Evolutionary conservation across 2,329 filamentous ascomycete species (phyloP).

Genomic region (Elsinoe arachidis): DNA sequence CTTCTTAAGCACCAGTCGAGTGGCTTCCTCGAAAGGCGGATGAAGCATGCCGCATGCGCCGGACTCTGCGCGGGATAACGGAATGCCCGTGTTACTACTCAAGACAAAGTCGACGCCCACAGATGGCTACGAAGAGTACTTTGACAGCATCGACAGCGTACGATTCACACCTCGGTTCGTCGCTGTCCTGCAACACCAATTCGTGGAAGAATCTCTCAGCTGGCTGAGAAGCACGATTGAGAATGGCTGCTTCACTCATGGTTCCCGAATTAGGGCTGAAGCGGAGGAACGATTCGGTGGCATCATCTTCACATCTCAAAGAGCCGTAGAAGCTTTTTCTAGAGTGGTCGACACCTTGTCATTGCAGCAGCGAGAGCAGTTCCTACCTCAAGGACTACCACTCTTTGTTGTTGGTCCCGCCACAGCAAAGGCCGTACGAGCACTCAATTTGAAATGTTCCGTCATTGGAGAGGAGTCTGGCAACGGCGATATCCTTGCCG

Average conservation of each 20-base stretch:
- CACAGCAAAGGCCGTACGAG: conserved; percentile 62
- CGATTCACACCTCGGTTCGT: conserved; percentile 60
- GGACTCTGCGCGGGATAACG: conserved; percentile 1
- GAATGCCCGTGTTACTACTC: conserved; percentile 51
- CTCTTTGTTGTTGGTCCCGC: conserved; percentile 77
- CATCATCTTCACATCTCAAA: conserved; percentile 76
- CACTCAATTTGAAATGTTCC: conserved; percentile 43
- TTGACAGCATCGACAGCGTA: conserved; percentile 40
- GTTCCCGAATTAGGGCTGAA: conserved; percentile 18
- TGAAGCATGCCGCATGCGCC: not conserved
- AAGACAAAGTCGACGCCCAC: conserved; percentile 67
- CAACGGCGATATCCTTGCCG: conserved; percentile 70
- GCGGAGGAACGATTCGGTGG: conserved; percentile 50
- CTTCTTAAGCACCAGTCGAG: not conserved
- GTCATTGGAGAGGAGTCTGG: conserved; percentile 76
- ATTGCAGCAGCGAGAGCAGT: conserved; percentile 24
- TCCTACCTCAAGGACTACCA: conserved; percentile 43
- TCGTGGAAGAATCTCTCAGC: conserved; percentile 51
- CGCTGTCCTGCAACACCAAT: conserved; percentile 65
- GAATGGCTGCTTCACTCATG: conserved; percentile 31
- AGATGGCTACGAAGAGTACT: conserved; percentile 65
- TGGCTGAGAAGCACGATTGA: conserved; percentile 46
- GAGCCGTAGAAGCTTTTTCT: conserved; percentile 71
- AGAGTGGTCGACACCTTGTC: conserved; percentile 49
- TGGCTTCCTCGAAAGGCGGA: not conserved